Evolutionary conservation across 1,284 basidiomycete species (phyloP), one percentile per base, ranked within the genome.

Genomic region (Ceratobasidium sp.): DNA sequence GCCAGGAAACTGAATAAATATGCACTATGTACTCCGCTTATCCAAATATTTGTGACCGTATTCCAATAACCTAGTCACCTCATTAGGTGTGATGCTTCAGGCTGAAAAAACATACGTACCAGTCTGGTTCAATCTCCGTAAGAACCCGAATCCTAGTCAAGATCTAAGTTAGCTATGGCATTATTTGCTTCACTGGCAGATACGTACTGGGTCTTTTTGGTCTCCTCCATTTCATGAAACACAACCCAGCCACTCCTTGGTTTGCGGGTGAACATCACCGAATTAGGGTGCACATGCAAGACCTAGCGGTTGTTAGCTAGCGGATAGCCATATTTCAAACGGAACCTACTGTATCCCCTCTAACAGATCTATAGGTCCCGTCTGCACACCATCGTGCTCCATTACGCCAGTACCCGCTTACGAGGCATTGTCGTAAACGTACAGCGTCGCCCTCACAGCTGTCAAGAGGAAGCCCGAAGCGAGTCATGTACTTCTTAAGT

Each of bases 181-280:
- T 14, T 12, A 21, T 21, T 12, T 9, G 1, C 23, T 5, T 16
- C 12, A 26, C n/a, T 21, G n/a, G n/a, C n/a, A 16, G 36, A 48
- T 14, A 79, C 90, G 77, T 77, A 92, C 92, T 92, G 90, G 32
- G 87, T 90, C 81, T 97, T 98, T 76, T 93, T 96, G 0, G 97
- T 98, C 80, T 98, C 95, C 76, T 97, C 89, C 81, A 98, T 91
- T 79, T 99, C 96, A 79, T 97, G 94, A 78, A 92, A 99, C 26
- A 99, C 85, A 5, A 98, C 93, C 93, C 94, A 99, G 10, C 93
- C 93, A 0, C 91, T 91, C 18, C 88, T 85, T 1, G 97, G 92
- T 77, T 92, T 94, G 45, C 97, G 85, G 1, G 95, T 97, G 79
- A 99, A 99, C 72, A 98, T 83, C 10, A 98, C 94, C 1, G 96